Base-by-base conservation (phyloP, 495 filamentous ascomycete genomes). In the Penicillium angulare region DNA sequence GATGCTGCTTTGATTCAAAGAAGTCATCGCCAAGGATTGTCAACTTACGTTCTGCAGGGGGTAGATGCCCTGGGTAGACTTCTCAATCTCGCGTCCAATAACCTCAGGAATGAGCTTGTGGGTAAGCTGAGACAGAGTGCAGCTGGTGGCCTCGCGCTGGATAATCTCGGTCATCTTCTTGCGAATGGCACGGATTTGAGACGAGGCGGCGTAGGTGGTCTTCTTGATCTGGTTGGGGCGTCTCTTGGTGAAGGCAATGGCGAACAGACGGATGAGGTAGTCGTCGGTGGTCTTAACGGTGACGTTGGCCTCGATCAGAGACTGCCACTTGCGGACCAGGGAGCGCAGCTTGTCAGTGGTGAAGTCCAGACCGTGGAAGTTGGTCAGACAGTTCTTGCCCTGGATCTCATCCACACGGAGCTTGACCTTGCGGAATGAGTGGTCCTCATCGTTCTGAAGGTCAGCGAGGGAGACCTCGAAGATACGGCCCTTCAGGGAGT, bases 81-180 rank as follows among this genome's bases (percentile, higher is more conserved):
- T 98, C 85, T 98, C 93, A 63, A 98, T 98, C 80, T 97, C 93
- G 66, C 92, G 91, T 55, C 93, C 93, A 72, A 98, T 97, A 41
- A 97, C 95, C 79, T 98, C 93, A 38, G 93, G 93, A 64, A 98
- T 97, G 57, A 98, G 83, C 84, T 98, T 98, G 66, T 88, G 86
- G 57, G 91, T 96, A 53, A 98, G 84, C 82, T 97, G 92, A 53
- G 88, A 83, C 55, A 98, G 81, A 52, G 89, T 90, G 84, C 91
- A 96, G 81, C 83, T 90, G 47, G 88, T 77, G 38, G 92, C 93
- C 81, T 98, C 93, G 60, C 90, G 88, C 72, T 88, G 84, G 71
- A 98, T 97, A 76, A 98, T 97, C 80, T 97, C 93, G 41, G 85
- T 86, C 93, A 98, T 98, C 89, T 97, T 97, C 83, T 92, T 92